Evolutionary conservation across 208 protist genomes (phyloP), one percentile per base, ranked within the genome.

Genomic region (Acanthamoeba sp.): DNA sequence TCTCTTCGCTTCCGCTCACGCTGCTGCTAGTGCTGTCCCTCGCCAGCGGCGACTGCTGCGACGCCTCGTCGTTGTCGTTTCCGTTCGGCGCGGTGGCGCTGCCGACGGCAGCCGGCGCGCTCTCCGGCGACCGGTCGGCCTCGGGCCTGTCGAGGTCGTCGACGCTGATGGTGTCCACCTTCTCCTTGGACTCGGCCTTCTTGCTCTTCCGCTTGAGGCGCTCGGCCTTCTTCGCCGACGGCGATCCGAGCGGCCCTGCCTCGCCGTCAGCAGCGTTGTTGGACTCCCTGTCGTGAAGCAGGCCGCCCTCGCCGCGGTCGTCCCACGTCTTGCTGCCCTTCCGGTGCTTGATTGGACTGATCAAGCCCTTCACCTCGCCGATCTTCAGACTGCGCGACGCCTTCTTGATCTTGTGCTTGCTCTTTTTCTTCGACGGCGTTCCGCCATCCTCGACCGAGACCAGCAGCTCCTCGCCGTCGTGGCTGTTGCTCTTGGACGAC

Each of bases 311-410:
- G 6, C 64, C 64, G 32, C 69, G 69, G 34, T 80, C 69, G 38
- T 80, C 69, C 69, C 69, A 80, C 1, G 69, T 80, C 38, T 48
- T 80, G 69, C 69, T 80, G 38, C 69, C 69, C 69, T 80, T 80
- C 3, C 69, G 29, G 69, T 48, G 36, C 59, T 66, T 34, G 59
- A 5, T 66, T 1, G 69, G n/a, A 45, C 36, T 80, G 36, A 80
- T 42, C 16, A 80, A 2, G 32, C 69, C 69, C 38, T 80, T 80
- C 16, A 80, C 69, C 38, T 80, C 69, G 69, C 69, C 48, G 32
- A 80, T 38, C 69, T 80, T 80, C 10, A 80, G 69, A 22, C 69
- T 80, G 20, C 69, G 16, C 16, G 69, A 22, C 18, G 36, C 69
- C 69, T 80, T 80, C 69, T 80, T 80, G 38, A 38, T 34, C 27